Evolutionary conservation across 257 asterid genomes (phyloP).

Genomic region (Petunia secreta): DNA sequence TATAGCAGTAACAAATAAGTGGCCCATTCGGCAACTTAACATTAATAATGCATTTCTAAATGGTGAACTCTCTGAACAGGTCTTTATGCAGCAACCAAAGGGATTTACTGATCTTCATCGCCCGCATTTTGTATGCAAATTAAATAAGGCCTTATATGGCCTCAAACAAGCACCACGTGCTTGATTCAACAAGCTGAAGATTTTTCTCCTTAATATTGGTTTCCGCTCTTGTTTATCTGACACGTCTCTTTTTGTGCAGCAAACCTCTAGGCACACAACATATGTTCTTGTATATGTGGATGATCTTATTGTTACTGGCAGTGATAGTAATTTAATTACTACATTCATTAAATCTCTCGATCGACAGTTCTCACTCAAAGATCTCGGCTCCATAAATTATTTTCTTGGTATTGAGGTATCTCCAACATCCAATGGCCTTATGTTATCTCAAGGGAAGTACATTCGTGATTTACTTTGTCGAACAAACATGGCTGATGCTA

Average conservation of each 20-base stretch:
- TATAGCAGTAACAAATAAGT: no score
- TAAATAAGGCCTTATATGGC: neutral
- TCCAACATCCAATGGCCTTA: neutral
- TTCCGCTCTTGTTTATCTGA: neutral
- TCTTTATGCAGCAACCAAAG: neutral
- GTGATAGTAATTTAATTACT: neutral
- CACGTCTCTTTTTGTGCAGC: neutral
- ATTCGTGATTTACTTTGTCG: neutral
- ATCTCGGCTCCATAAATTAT: neutral
- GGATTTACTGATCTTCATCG: neutral
- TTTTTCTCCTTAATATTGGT: neutral
- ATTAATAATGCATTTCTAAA: no score
- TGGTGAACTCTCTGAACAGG: neutral
- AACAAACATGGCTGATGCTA: neutral
- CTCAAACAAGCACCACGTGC: no score
- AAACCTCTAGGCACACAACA: neutral
- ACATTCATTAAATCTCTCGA: neutral
- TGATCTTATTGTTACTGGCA: neutral
- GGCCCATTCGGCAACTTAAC: no score
- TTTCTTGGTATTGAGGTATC: no score
- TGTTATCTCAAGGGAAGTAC: neutral
- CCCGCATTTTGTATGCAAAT: neutral
- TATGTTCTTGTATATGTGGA: no score
- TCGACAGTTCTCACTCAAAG: neutral
- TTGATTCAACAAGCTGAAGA: no score